Evolutionary conservation across 257 asterid genomes (phyloP), one percentile per base, ranked within the genome.

Genomic region (Plantago ovata): DNA sequence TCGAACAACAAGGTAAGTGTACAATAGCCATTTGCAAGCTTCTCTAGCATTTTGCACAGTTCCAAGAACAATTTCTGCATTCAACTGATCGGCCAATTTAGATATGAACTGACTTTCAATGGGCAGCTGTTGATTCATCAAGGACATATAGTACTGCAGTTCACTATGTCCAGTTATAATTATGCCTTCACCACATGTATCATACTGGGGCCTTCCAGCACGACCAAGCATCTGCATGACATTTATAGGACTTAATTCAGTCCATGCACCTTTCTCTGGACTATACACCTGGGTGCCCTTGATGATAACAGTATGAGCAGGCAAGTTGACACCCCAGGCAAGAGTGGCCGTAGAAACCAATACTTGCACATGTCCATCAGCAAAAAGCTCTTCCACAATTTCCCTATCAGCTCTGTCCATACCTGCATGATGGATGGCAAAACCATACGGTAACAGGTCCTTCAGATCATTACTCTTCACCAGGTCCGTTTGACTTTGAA

Each of bases 181-280:
- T 51, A 80, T 77, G 60, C 86, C 86, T 74, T 80, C 86, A 63
- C 86, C 86, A 42, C 68, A 69, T 23, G 79, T 74, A 45, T 80
- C 86, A 53, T 71, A 80, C 51, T 80, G 86, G 57, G 86, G 86
- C 75, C 86, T 77, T 63, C 86, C 86, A 71, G 86, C 86, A 60
- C 86, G 86, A 62, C 86, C 86, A 77, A 80, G 86, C 86, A 80
- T 80, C 71, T 80, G 86, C 86, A 80, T 80, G 61, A 80, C 86
- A 72, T 80, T 83, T 58, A 80, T 74, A 62, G 86, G 86, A 54
- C 86, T 80, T 20, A 80, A 69, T 71, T 80, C 86, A 23, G 86
- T 80, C 86, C 86, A 80, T 36, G 79, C 83, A 63, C 86, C 86
- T 69, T 80, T 80, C 63, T 80, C 86, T 54, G 86, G 86, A 74